Evolutionary conservation across 2,329 filamentous ascomycete species (phyloP).

Genomic region (Sporothrix curviconia): DNA sequence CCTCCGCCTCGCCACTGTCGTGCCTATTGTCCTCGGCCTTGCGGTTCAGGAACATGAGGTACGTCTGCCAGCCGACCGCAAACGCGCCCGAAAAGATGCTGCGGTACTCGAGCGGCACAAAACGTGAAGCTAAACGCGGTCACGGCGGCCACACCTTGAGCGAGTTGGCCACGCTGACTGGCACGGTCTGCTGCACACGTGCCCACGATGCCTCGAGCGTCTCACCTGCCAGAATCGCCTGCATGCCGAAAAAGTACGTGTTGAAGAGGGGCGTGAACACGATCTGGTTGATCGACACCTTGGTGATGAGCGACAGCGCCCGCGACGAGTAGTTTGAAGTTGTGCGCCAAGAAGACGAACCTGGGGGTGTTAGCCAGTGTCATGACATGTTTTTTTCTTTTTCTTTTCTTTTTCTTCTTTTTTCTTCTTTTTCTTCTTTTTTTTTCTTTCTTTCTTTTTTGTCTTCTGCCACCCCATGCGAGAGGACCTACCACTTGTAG

Average conservation of each 20-base stretch:
- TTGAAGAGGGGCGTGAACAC: conserved; percentile 80
- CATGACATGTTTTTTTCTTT: no score
- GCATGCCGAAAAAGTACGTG: conserved; percentile 74
- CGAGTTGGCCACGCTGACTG: conserved; percentile 68
- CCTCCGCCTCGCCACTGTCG: no score
- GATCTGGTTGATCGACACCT: conserved; percentile 73
- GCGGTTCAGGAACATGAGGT: conserved; percentile 74
- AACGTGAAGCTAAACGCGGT: conserved; percentile 85
- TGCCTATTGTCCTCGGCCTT: conserved; percentile 61
- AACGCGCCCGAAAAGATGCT: conserved; percentile 73
- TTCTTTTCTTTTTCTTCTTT: no score
- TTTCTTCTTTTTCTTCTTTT: no score
- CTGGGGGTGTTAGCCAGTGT: conserved; percentile 32
- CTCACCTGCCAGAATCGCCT: conserved; percentile 67
- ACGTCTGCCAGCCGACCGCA: conserved; percentile 88
- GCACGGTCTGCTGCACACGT: conserved; percentile 68
- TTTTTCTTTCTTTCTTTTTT: no score
- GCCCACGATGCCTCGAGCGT: conserved; percentile 57
- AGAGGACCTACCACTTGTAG: conserved; percentile 64
- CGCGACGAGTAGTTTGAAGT: conserved; percentile 81
- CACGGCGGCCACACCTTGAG: conserved; percentile 81
- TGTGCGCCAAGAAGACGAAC: conserved; percentile 71
- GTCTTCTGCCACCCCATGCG: no score
- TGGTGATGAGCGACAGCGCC: conserved; percentile 62
- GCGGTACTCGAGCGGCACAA: conserved; percentile 70